Evolutionary conservation across 768 basidiomycete genomes (phyloP).

Genomic region (Symmetrospora coprosmae): DNA sequence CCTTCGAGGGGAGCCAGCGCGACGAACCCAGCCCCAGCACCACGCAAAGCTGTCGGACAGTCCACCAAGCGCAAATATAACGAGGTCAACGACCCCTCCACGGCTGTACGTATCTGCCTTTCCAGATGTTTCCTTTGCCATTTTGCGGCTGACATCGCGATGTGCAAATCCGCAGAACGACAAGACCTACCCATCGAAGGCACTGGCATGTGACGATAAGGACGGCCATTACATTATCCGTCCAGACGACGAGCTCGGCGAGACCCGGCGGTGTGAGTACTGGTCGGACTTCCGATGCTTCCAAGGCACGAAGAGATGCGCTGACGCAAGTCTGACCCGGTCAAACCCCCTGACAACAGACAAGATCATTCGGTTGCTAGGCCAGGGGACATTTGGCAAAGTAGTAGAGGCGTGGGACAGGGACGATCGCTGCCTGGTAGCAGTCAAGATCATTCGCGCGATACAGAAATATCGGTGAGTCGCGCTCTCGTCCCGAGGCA

Average conservation of each 20-base stretch:
- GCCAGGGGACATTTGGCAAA: constrained; percentile 97
- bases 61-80: constrained; percentile 22
- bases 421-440: constrained; percentile 60
- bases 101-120: neutral
- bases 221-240: constrained; percentile 97
- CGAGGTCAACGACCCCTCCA: constrained; percentile 4
- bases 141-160: neutral
- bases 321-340: constrained; percentile 13
- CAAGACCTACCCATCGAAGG: neutral
- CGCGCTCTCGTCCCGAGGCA: too few relatives aligned
- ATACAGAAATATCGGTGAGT: constrained; percentile 67
- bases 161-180: neutral
- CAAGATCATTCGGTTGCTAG: constrained; percentile 75
- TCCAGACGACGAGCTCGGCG: constrained; percentile 72
- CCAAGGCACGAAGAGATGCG: neutral
- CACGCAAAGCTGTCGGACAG: too few relatives aligned
- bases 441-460: constrained; percentile 96
- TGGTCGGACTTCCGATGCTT: neutral
- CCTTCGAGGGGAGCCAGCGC: too few relatives aligned
- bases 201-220: constrained; percentile 65
- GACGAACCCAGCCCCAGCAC: too few relatives aligned
- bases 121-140: neutral
- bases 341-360: constrained; percentile 47
- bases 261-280: constrained; percentile 52
- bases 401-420: constrained; percentile 86